phyloP scores from a whole-genome alignment of 1,284 basidiomycete genomes.

The Cryptococcus floricola region DNA sequence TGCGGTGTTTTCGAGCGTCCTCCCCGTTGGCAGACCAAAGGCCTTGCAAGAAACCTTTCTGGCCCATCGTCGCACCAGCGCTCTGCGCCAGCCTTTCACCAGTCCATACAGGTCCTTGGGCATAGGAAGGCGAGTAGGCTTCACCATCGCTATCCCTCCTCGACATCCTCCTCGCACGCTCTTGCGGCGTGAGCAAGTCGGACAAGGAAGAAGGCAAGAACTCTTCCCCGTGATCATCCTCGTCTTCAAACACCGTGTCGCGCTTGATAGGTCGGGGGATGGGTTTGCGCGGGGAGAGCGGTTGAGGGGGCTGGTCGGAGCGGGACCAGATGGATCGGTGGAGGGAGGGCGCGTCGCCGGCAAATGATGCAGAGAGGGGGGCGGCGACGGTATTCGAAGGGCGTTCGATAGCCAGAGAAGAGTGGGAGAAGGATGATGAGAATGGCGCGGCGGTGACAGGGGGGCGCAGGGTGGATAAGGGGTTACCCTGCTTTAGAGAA shows the following conservation, averaged over 20 bases:
- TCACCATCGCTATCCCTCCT: slow-evolving; percentile 50
- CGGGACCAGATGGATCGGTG: slow-evolving; percentile 42
- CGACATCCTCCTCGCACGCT: slow-evolving; percentile 70
- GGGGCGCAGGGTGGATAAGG: slow-evolving; percentile 34
- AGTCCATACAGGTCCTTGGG: slow-evolving; percentile 6
- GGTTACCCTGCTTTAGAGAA: slow-evolving; percentile 31
- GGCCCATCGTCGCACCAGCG: slow-evolving; percentile 42
- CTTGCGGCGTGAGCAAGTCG: slow-evolving; percentile 81
- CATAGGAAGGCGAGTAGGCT: slow-evolving; percentile 24
- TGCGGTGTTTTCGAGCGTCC: slow-evolving; percentile 33
- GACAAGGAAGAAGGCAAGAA: slow-evolving; percentile 78
- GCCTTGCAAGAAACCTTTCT: slow-evolving; percentile 39
- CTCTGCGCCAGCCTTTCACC: slow-evolving; percentile 44
- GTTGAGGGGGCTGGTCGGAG: slow-evolving; percentile 37
- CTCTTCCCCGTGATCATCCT: slow-evolving; percentile 70
- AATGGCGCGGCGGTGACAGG: slow-evolving; percentile 32
- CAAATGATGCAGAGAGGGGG: slow-evolving; percentile 42
- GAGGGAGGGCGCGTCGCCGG: slow-evolving; percentile 23
- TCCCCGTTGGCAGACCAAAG: slow-evolving; percentile 45
- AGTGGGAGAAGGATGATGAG: slow-evolving; percentile 41
- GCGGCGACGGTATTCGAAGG: slow-evolving; percentile 12
- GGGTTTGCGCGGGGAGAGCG: slow-evolving; percentile 36
- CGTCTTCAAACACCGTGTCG: slow-evolving; percentile 28
- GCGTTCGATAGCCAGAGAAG: slow-evolving; percentile 15
- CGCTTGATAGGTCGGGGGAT: slow-evolving; percentile 13